A percentile compares a stretch with the other conserved stretches of the same genome.
Evolutionary conservation across 805 yeast genomes (phyloP).

Genomic region (Candida maris): DNA sequence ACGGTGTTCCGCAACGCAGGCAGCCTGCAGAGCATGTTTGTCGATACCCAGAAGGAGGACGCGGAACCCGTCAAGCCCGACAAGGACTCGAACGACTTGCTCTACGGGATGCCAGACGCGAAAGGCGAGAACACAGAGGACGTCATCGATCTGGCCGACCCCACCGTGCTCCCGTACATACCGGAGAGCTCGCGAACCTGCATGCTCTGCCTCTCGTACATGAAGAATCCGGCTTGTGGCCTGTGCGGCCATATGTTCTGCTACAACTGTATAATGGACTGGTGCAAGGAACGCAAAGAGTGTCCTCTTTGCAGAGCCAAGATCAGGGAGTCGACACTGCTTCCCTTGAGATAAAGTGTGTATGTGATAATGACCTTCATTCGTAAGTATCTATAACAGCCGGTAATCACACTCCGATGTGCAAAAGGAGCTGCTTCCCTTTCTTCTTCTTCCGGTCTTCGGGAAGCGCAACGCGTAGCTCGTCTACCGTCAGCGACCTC

Average conservation of each 20-base stretch:
- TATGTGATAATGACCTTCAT: not conserved
- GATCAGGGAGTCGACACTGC: conserved; percentile 56
- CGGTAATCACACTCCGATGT: conserved; percentile 41
- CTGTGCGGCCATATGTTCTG: conserved; percentile 92
- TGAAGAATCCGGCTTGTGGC: conserved; percentile 81
- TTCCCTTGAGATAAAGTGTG: conserved; percentile 46
- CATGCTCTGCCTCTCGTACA: conserved; percentile 75
- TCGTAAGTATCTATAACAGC: not conserved
- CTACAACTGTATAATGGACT: conserved; percentile 85
- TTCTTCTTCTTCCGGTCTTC: conserved; percentile 38
- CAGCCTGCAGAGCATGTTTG: conserved; percentile 23
- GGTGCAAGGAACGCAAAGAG: conserved; percentile 84
- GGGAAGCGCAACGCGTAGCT: conserved; percentile 19
- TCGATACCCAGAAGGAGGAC: conserved; percentile 1
- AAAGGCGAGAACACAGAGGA: conserved; percentile 7
- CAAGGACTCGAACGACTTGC: conserved; percentile 11
- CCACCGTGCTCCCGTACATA: conserved; percentile 57
- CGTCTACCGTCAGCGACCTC: conserved; percentile 20
- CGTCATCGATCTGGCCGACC: conserved; percentile 55
- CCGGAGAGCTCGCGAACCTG: conserved; percentile 71
- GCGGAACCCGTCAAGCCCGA: conserved; percentile 4
- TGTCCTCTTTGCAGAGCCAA: conserved; percentile 88
- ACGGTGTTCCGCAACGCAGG: conserved; percentile 41
- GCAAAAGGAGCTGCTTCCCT: conserved; percentile 52
- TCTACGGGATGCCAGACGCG: conserved; percentile 15